Evolutionary conservation across 306 rosid genomes (phyloP), one percentile per base, ranked within the genome.

Genomic region (Phaseolus lunatus): DNA sequence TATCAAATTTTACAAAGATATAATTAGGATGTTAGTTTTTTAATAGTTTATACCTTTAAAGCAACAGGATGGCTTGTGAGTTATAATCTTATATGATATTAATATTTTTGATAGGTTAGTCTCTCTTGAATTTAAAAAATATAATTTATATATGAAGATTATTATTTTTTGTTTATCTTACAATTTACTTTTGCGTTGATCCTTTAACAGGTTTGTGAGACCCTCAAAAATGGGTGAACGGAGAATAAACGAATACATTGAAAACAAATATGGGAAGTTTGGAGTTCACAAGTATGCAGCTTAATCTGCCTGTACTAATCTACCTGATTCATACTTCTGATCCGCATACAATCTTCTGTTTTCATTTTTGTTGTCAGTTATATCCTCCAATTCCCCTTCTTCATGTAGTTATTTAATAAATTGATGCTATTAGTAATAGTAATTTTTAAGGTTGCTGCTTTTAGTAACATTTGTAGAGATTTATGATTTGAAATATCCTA

Each of bases 231-330:
- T 94, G 97, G 85, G 88, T 0, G 87, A 90, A 70, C 86, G 68
- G 52, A 84, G 88, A 79, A 86, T 90, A 81, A 90, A 86, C 78
- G 93, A 90, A 78, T 94, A 94, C 72, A 88, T 92, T 74, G 93
- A 90, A 81, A 97, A 96, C 64, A 94, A 94, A 65, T 94, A 94
- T 19, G 98, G 98, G 57, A 94, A 92, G 59, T 85, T 90, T 87
- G 97, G 98, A 72, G 98, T 92, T 24, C 90, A 90, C 65, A 91
- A 93, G 97, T 94, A 88, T 72, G 87, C 50, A 47, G 59, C 66
- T 81, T 69, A 58, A 23, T 74, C 75, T 68, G 5, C 68, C 33
- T 76, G 41, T 58, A 16, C 3, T 24, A 57, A 29, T 41, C 57
- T 75, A 22, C 49, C 48, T 70, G 54, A 44, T 47, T 77, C 43